Evolutionary conservation across 2,329 filamentous ascomycete species (phyloP).

Genomic region (Trichoderma cornu-damae): DNA sequence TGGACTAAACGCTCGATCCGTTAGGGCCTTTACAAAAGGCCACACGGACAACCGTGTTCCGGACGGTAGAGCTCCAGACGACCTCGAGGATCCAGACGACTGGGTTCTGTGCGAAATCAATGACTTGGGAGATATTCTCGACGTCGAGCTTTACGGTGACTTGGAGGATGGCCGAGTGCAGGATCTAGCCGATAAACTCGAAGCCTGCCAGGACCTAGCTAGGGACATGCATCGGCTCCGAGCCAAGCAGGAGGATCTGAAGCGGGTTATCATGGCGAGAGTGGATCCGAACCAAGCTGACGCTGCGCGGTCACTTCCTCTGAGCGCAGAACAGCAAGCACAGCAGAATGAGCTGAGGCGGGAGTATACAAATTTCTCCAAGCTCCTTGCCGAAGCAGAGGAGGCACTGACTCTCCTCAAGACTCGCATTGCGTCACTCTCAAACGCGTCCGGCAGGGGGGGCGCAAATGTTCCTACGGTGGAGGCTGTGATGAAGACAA

Average conservation of each 20-base stretch:
- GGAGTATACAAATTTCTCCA: conserved; percentile 68
- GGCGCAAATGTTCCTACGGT: conserved; percentile 66
- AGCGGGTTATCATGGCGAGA: conserved; percentile 65
- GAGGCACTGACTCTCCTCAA: conserved; percentile 73
- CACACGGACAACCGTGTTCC: conserved; percentile 54
- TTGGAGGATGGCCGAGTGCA: conserved; percentile 65
- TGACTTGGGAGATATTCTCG: conserved; percentile 60
- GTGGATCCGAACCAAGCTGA: conserved; percentile 63
- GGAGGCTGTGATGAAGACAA: conserved; percentile 86
- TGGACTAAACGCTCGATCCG: conserved; percentile 71
- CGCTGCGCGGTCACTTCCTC: conserved; percentile 61
- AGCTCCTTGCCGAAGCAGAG: conserved; percentile 71
- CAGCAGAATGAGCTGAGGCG: conserved; percentile 80
- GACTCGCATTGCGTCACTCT: conserved; percentile 63
- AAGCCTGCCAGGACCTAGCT: conserved; percentile 60
- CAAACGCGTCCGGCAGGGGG: conserved; percentile 44
- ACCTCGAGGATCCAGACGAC: conserved; percentile 62
- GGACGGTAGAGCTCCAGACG: conserved; percentile 54
- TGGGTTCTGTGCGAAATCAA: conserved; percentile 75
- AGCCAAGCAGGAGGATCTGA: conserved; percentile 71
- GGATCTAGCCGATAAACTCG: conserved; percentile 63
- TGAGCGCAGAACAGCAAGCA: conserved; percentile 77
- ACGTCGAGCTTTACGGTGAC: conserved; percentile 56
- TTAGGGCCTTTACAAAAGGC: conserved; percentile 61
- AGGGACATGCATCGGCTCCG: conserved; percentile 68